Conservation (phyloP, 2,329 filamentous ascomycete genomes). For the Pestalotiopsis sp. region DNA sequence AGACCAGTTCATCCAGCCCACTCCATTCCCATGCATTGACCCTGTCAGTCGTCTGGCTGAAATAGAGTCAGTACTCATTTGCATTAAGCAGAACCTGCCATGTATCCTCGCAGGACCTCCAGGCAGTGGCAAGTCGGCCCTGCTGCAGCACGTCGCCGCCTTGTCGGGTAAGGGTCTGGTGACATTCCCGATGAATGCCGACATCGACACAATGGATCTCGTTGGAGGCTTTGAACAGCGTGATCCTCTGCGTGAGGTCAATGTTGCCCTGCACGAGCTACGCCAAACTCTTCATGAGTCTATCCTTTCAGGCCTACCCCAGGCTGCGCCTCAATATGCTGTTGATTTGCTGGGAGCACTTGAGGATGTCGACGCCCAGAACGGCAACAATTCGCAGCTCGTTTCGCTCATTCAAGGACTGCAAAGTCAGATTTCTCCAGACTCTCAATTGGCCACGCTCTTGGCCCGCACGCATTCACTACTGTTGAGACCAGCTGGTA, state of each 20-base stretch:
- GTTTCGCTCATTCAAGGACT: slow-evolving; percentile 42
- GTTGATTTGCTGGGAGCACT: slow-evolving; percentile 56
- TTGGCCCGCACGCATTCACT: slow-evolving; percentile 53
- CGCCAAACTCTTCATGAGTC: slow-evolving; percentile 47
- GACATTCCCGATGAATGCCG: slow-evolving; percentile 88
- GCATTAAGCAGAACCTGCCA: slow-evolving; percentile 83
- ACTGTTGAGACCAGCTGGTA: slow-evolving; percentile 54
- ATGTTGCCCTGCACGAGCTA: slow-evolving; percentile 54
- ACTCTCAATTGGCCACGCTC: slow-evolving; percentile 49
- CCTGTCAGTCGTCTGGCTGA: slow-evolving; percentile 64
- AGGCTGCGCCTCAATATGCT: slow-evolving; percentile 47
- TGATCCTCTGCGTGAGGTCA: slow-evolving; percentile 76
- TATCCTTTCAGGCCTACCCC: slow-evolving; percentile 51
- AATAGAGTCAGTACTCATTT: slow-evolving; percentile 85
- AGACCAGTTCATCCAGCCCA: slow-evolving; percentile 55
- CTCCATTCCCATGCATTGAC: slow-evolving; percentile 53
- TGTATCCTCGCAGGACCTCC: slow-evolving; percentile 86
- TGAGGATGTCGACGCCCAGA: slow-evolving; percentile 43
- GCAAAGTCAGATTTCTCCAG: slow-evolving; percentile 41
- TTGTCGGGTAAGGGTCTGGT: slow-evolving; percentile 75
- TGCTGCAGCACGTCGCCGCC: slow-evolving; percentile 81
- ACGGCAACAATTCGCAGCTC: slow-evolving; percentile 40
- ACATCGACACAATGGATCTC: slow-evolving; percentile 96
- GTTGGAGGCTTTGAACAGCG: slow-evolving; percentile 96
- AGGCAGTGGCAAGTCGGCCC: slow-evolving; percentile 82